Percentiles rank a stretch among this genome's conserved stretches.
phyloP scores from a whole-genome alignment of 2,329 filamentous ascomycete species.

The Neophaeococcomyces mojaviensis region DNA sequence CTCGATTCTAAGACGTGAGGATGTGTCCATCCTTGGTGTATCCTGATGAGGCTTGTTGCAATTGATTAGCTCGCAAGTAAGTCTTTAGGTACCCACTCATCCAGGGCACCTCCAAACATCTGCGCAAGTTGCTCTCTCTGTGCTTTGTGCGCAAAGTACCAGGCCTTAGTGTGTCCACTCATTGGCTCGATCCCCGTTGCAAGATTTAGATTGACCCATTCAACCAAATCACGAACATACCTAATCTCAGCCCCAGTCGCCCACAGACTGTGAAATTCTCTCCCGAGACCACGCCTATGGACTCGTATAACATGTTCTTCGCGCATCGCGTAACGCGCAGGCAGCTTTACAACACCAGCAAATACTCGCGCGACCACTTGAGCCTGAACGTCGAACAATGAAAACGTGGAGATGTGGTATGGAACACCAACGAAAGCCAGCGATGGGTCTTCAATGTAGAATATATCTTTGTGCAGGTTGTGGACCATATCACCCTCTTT shows the following conservation, averaged over 20 bases:
- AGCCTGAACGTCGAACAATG: constrained; percentile 63
- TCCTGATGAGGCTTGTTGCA: no score
- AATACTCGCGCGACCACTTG: constrained; percentile 53
- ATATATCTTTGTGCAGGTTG: constrained; percentile 64
- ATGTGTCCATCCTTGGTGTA: no score
- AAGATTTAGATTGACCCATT: constrained; percentile 29
- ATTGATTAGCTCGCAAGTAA: no score
- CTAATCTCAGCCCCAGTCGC: constrained; percentile 26
- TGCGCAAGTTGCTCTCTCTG: background rate
- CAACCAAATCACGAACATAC: constrained; percentile 29
- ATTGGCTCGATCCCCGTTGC: background rate
- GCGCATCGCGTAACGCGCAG: constrained; percentile 34
- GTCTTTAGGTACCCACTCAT: no score
- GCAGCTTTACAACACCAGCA: constrained; percentile 44
- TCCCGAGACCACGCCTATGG: constrained; percentile 25
- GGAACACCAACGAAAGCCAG: constrained; percentile 58
- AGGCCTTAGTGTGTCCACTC: constrained; percentile 3
- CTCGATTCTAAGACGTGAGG: no score
- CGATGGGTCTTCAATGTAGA: constrained; percentile 60
- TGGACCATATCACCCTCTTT: constrained; percentile 54
- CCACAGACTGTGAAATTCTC: constrained; percentile 32
- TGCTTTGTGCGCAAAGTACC: background rate
- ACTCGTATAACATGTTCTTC: constrained; percentile 26
- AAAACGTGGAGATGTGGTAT: constrained; percentile 60
- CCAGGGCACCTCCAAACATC: no score